Base-by-base conservation (phyloP, 257 asterid species). In the Gentiana macrophylla region DNA sequence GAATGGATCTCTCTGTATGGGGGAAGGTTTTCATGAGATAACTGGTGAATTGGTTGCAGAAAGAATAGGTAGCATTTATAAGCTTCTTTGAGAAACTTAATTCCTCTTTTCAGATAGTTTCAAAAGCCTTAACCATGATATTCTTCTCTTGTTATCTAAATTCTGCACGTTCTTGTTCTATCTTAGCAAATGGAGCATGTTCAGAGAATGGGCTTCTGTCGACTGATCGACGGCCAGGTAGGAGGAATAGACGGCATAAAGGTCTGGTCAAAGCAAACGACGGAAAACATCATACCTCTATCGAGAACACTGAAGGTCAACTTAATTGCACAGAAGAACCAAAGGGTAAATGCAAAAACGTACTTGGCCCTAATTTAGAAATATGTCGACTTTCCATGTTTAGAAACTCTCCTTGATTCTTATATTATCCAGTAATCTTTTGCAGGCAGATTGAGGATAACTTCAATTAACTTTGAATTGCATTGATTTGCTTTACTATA, bases 221-320 rank as follows among this genome's bases (percentile, higher is more conserved):
- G 60, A 64, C 84, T 59, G 90, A 78, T 37, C 82, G 75, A 44
- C 83, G 80, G 55, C 13, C 86, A 60, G 88, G 94, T 61, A 82
- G 88, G 80, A 82, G 85, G 73, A 76, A 81, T 56, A 86, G 84
- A 69, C 79, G 82, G 62, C 75, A 74, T 13, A 86, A 74, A 65
- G 81, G 79, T 69, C 72, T 66, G 24, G 61, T 78, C 45, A 80
- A 68, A 68, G 51, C 52, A 43, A 57, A 37, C 56, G 84, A 83
- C 55, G 92, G 74, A 59, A 81, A 78, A 52, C 54, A 56, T 57
- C 84, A 61, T 43, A 50, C 56, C 52, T 45, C 79, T 35, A 53
- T 76, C 38, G 87, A 84, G 75, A 80, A 71, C 47, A 60, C 37
- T 72, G 85, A 74, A 59, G 46, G 46, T 10, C 46, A 5, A 7